Base-by-base conservation (phyloP, 352 stramenopile species). In the Aphanomyces stellatus region DNA sequence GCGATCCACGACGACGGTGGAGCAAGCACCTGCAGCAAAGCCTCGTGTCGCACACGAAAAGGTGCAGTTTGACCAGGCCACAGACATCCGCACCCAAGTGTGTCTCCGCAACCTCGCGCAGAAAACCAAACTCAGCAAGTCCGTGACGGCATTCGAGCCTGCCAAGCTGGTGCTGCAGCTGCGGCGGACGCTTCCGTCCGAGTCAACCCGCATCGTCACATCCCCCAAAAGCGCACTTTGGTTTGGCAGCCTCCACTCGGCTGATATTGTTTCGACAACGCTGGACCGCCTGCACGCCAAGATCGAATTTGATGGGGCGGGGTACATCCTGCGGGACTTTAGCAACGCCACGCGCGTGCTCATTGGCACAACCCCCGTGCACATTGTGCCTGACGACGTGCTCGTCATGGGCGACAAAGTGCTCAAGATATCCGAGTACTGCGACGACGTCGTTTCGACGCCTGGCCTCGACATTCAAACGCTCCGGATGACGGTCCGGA, bases 151-250 rank as follows among this genome's bases (percentile, higher is more conserved):
- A 2, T 28, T 53, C 4, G 59, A 56, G 27, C 19, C 27, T 5
- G 10, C 41, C 7, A 65, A 65, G 19, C n/a, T 56, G 19, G 15
- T 55, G 46, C 59, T 65, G 2, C 59, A 55, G 35, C 59, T 65
- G 15, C 59, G 56, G 15, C 59, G 28, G 27, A 65, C 57, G 33
- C n/a, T n/a, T 5, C 15, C 41, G 30, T 6, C n/a, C 19, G 59
- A 55, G 8, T 19, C 40, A 10, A 24, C 46, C 3, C 59, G 30
- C 10, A 3, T 65, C 13, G 59, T 4, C 8, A 43, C 41, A 4
- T 65, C 33, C 28, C n/a, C 37, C 25, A 37, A 53, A 8, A 34
- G 25, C 59, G 19, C 35, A 10, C 1, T 65, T 7, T 40, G 49
- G 24, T 31, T 65, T 3, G 59, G 59, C 28, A 65, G 59, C 28